Conservation (phyloP, 2,329 filamentous ascomycete species). For the Claviceps cyperi region DNA sequence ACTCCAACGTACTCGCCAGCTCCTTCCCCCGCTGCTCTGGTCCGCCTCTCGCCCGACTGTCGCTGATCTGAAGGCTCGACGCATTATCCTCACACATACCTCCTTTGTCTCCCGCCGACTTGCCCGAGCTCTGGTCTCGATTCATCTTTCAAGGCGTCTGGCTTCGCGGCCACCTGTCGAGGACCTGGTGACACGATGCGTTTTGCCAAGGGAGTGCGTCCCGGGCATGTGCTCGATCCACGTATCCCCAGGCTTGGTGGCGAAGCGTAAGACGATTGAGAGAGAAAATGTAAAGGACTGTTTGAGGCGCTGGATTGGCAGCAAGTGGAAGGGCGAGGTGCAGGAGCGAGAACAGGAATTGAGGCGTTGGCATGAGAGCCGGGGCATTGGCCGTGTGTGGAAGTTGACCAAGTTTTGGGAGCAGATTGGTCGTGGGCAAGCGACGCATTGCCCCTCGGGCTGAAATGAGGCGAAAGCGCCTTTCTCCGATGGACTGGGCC, state of each 20-base stretch:
- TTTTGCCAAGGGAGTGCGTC: slow-evolving; percentile 51
- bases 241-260: slow-evolving; percentile 48
- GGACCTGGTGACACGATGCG: slow-evolving; percentile 45
- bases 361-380: slow-evolving; percentile 32
- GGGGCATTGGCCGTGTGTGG: slow-evolving; percentile 43
- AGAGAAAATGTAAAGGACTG: slow-evolving; percentile 53
- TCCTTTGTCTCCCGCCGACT: slow-evolving; percentile 50
- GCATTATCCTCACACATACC: slow-evolving; percentile 53
- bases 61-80: slow-evolving; percentile 45
- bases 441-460: slow-evolving; percentile 8
- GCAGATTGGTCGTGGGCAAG: slow-evolving; percentile 32
- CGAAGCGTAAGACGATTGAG: slow-evolving; percentile 47
- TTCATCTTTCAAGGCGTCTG: slow-evolving; percentile 48
- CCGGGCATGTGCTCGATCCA: slow-evolving; percentile 25
- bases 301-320: slow-evolving; percentile 48
- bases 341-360: slow-evolving; percentile 33
- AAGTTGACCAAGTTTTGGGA: slow-evolving; percentile 54
- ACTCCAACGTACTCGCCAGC: slow-evolving; percentile 38
- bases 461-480: background rate
- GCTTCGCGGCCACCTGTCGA: slow-evolving; percentile 44
- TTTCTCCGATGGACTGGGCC: background rate
- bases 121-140: slow-evolving; percentile 48
- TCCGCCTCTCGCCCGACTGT: slow-evolving; percentile 44
- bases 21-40: slow-evolving; percentile 40
- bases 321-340: slow-evolving; percentile 40